Evolutionary conservation across 129 eudicot genomes (phyloP).

Genomic region (Mikania micrantha): DNA sequence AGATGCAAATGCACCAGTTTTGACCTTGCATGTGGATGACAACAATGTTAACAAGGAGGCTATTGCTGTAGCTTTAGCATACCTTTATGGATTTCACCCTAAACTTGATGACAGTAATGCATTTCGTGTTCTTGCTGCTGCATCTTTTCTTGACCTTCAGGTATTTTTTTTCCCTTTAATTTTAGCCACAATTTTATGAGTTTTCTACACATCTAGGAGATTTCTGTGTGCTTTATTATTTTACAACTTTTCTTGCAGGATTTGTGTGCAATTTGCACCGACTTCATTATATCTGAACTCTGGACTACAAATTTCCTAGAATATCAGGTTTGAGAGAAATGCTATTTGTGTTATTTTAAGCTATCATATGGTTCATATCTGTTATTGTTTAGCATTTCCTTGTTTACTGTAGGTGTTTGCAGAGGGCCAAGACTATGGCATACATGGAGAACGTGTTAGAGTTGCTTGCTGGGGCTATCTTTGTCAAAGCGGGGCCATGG

Average conservation of each 20-base stretch:
- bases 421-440: slow-evolving; percentile 95
- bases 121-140: slow-evolving; percentile 96
- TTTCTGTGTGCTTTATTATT: not conserved
- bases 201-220: not conserved
- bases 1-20: slow-evolving; percentile 79
- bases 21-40: slow-evolving; percentile 83
- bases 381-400: slow-evolving; percentile 14
- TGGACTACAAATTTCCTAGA: slow-evolving; percentile 97
- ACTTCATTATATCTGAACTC: slow-evolving; percentile 83
- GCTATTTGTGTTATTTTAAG: not conserved
- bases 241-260: slow-evolving; percentile 51
- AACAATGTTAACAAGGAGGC: slow-evolving; percentile 88
- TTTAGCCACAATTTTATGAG: not conserved
- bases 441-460: slow-evolving; percentile 97
- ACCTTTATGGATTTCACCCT: slow-evolving; percentile 93
- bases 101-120: slow-evolving; percentile 91
- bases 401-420: slow-evolving; percentile 66
- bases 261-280: slow-evolving; percentile 94
- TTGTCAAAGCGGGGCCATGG: slow-evolving; percentile 95
- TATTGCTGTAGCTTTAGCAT: slow-evolving; percentile 81
- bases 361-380: not conserved
- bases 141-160: slow-evolving; percentile 99
- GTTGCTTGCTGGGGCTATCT: slow-evolving; percentile 99
- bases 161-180: no score
- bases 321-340: slow-evolving; percentile 64